Base-by-base conservation (phyloP, 495 filamentous ascomycete species). In the Hypoxylon subgilvum region DNA sequence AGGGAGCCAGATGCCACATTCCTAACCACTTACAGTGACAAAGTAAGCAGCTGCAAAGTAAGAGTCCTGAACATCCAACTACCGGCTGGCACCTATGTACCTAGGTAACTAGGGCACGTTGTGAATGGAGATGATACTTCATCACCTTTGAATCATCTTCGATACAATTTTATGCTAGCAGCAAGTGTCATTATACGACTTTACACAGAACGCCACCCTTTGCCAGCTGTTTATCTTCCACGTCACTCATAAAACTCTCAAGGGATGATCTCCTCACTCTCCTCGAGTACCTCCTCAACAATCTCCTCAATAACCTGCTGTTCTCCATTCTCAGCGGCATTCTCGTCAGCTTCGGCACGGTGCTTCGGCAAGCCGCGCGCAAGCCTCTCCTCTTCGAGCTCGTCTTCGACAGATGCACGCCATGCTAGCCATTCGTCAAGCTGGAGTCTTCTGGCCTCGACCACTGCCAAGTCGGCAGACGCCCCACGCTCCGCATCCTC, bases 241-340 rank as follows among this genome's bases (percentile, higher is more conserved):
- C 31, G 3, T 14, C 39, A 6, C 39, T 6, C 18, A n/a, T n/a
- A 41, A 14, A 17, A 19, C n/a, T 7, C 30, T 63, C 45, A 67
- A 16, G 62, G 53, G 14, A 80, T 70, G 52, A 81, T 72, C 69
- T 97, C 94, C 79, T 96, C 94, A 47, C 79, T 85, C 82, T 96
- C 92, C 74, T 96, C 92, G 46, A 97, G 80, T 64, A 96, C 91
- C 77, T 97, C 92, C 74, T 95, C 93, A 66, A 96, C 88, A 57
- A 92, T 88, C 79, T 94, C 90, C 70, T 92, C 90, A 54, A 92
- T 88, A 32, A 90, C 84, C 47, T 84, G 77, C 45, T 88, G 86
- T 68, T 87, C 88, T 49, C 83, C 77, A 53, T 84, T 81, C 28
- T 79, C 79, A 32, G 76, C 75, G 25, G 74, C 77, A 73, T 74